phyloP scores from a whole-genome alignment of 371 early-diverging fungal species.

The Lichtheimia ornata region DNA sequence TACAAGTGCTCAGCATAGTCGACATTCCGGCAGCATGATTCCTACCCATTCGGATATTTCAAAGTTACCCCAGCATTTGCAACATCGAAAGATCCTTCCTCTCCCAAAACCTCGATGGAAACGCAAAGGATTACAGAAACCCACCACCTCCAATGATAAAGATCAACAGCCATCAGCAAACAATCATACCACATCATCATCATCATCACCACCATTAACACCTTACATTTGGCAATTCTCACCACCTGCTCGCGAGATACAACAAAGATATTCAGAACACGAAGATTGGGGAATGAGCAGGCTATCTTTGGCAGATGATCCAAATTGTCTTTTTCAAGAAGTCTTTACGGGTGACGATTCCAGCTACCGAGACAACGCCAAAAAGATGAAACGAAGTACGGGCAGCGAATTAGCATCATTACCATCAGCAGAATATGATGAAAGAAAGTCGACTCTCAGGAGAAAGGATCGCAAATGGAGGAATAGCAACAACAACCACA shows the following conservation, averaged over 20 bases:
- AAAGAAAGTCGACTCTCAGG: conserved; percentile 6
- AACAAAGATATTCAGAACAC: not conserved
- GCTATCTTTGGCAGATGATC: not conserved
- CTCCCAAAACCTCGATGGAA: conserved; percentile 21
- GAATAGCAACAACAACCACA: not conserved
- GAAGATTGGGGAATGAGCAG: not conserved
- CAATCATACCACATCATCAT: not conserved
- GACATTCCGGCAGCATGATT: not conserved
- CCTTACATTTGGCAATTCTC: conserved; percentile 18
- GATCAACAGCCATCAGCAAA: not conserved
- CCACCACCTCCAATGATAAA: not conserved
- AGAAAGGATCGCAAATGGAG: conserved; percentile 21
- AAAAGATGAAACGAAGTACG: conserved; percentile 19
- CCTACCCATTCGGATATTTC: not conserved
- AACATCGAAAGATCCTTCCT: conserved; percentile 22
- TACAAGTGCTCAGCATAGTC: not conserved
- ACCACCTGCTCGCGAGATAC: conserved; percentile 1
- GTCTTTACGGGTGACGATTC: conserved; percentile 8
- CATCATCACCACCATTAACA: conserved; percentile 2
- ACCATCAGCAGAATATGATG: conserved; percentile 1
- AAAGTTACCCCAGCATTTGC: conserved; percentile 6
- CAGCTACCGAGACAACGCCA: conserved; percentile 22
- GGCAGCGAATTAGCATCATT: not conserved
- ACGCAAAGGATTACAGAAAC: conserved; percentile 6
- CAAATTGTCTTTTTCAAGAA: conserved; percentile 6